A percentile compares a stretch with the other conserved stretches of the same genome.
phyloP scores from a whole-genome alignment of 2,329 filamentous ascomycete genomes.

The Magnaporthales sp. region DNA sequence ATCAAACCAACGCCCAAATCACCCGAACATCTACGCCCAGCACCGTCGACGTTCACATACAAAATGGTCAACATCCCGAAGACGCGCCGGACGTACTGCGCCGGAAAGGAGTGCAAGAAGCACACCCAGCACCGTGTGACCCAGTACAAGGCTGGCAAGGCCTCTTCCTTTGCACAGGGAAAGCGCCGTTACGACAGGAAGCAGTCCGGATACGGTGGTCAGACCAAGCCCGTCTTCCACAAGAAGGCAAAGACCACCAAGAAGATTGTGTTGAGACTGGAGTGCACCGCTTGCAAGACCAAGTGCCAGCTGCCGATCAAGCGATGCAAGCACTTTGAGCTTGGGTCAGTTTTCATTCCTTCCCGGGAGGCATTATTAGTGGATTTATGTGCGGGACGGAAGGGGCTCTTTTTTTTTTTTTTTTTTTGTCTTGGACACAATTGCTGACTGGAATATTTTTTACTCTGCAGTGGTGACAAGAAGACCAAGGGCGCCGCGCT shows the following conservation, averaged over 20 bases:
- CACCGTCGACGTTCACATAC: conserved; percentile 9
- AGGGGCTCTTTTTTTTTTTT: too few species aligned
- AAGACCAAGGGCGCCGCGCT: conserved; percentile 99
- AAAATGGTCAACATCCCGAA: conserved; percentile 75
- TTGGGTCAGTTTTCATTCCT: conserved; percentile 62
- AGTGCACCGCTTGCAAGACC: conserved; percentile 96
- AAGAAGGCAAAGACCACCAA: conserved; percentile 99
- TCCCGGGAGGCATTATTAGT: background rate
- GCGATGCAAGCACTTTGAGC: conserved; percentile 99
- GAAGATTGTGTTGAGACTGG: conserved; percentile 98
- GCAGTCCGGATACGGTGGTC: conserved; percentile 99
- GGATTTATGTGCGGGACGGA: background rate
- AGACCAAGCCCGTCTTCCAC: conserved; percentile 99
- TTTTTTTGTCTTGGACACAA: background rate
- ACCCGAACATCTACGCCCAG: conserved; percentile 1
- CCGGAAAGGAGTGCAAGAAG: conserved; percentile 68
- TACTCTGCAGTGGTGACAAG: conserved; percentile 83
- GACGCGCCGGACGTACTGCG: conserved; percentile 66
- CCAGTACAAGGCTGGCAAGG: conserved; percentile 57
- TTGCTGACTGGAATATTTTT: conserved; percentile 3
- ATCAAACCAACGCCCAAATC: background rate
- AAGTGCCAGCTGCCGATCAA: conserved; percentile 97
- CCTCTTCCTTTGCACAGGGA: conserved; percentile 57
- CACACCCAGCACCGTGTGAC: conserved; percentile 75
- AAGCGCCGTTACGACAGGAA: conserved; percentile 99